Evolutionary conservation across 768 basidiomycete species (phyloP), one percentile per base, ranked within the genome.

Genomic region (Phaffia australis): DNA sequence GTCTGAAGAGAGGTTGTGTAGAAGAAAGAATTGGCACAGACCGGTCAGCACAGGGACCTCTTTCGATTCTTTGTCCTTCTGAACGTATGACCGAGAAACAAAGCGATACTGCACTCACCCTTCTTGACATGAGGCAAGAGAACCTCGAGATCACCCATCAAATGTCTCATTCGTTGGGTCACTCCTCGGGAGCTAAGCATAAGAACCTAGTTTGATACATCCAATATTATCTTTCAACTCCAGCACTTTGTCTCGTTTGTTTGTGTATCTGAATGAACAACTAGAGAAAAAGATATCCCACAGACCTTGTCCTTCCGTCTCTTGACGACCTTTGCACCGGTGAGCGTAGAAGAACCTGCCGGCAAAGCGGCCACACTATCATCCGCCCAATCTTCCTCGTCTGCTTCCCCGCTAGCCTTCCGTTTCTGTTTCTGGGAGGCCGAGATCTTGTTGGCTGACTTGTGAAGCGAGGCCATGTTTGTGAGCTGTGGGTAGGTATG

Each of bases 61-160:
- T 5, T 42, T 42, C 35, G 11, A 42, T 42, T 11, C 35, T 42
- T 42, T 42, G 35, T 11, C 11, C 35, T 42, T 42, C 35, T 42
- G 11, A 42, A 5, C 35, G 35, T 4, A 42, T 11, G 11, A 42
- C 4, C 35, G 11, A 42, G 11, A 42, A 42, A 27, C 32, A 25
- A 59, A 21, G 27, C 1, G 27, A 19, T 32, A 8, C 27, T 16
- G 19, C 27, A 73, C 82, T 64, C 60, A 89, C 95, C 95, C 81
- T 95, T 98, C 80, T 98, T 99, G 3, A 88, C 83, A 76, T 99
- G 95, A 6, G 95, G 95, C 14, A 99, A 76, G 32, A 99, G 79
- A 0, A 81, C 83, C 75, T 93, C 89, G 62, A 99, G 74, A 76
- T 99, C 95, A 71, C 86, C 88, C 90, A 97, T 92, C 66, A 99